Conservation (phyloP, 768 basidiomycete genomes). For the Boletus insuetus region DNA sequence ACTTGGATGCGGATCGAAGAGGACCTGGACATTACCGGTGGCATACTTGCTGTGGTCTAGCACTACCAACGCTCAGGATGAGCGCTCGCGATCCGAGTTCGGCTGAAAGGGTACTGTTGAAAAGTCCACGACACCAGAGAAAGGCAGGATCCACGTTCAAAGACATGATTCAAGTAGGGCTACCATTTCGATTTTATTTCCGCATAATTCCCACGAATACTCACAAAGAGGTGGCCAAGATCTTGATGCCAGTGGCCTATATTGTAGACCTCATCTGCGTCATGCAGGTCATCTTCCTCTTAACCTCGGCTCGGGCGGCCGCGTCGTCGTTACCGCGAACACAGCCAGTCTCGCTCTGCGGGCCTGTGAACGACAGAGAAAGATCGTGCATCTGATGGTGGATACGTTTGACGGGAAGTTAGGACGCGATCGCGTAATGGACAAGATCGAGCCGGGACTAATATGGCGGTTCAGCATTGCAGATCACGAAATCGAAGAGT, state of each 20-base stretch:
- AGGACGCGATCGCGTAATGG: conserved; percentile 6
- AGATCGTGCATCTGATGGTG: background rate
- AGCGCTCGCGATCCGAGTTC: too few species aligned
- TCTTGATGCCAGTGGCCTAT: conserved; percentile 14
- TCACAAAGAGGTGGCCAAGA: conserved; percentile 2
- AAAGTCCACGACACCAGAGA: too few species aligned
- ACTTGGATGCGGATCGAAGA: too few species aligned
- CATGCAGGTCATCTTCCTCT: conserved; percentile 12
- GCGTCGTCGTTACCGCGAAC: background rate
- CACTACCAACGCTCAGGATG: background rate
- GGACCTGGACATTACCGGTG: background rate
- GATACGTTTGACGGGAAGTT: background rate
- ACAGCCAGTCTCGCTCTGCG: background rate
- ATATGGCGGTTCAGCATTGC: conserved; percentile 11
- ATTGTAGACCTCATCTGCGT: conserved; percentile 13
- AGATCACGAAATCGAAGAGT: conserved; percentile 1
- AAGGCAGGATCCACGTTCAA: too few species aligned
- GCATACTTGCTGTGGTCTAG: background rate
- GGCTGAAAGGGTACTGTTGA: too few species aligned
- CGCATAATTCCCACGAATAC: background rate
- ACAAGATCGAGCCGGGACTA: conserved; percentile 7
- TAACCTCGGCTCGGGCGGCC: background rate
- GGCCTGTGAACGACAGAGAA: background rate
- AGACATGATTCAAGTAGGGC: too few species aligned
- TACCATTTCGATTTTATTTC: too few species aligned